These are phyloP conservation scores for Flagelloscypha sp. DNA, from an alignment of 768 basidiomycete genomes.

Conservation along the genomic window DNA sequence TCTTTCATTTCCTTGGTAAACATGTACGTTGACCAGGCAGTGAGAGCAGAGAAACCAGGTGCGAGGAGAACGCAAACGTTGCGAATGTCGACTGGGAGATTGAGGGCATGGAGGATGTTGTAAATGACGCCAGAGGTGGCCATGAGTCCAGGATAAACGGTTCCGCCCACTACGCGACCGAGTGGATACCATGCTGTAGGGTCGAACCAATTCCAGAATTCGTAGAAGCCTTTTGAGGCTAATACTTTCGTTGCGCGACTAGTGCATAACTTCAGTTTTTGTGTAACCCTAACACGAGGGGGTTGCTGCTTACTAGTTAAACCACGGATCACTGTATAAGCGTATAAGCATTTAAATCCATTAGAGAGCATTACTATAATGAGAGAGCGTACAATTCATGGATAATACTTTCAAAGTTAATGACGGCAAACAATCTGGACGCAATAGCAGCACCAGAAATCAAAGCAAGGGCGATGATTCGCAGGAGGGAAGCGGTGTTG, in stretches of 20 bases:
- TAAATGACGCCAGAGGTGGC: constrained; percentile 97
- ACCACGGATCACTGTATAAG: constrained; percentile 84
- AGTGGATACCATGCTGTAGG: constrained; percentile 99
- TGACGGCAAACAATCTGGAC: constrained; percentile 92
- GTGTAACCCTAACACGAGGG: constrained; percentile 11
- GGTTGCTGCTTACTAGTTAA: constrained; percentile 77
- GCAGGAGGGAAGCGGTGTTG: constrained; percentile 85
- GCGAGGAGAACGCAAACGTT: constrained; percentile 96
- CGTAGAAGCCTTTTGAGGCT: constrained; percentile 92
- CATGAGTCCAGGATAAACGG: constrained; percentile 98
- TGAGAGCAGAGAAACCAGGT: constrained; percentile 93
- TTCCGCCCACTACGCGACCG: constrained; percentile 96
- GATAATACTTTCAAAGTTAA: constrained; percentile 98
- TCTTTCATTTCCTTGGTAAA: constrained; percentile 97
- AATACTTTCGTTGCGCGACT: constrained; percentile 92
- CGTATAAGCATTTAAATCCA: constrained; percentile 10
- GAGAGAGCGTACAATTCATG: constrained; percentile 83
- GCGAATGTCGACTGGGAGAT: constrained; percentile 94
- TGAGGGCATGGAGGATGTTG: constrained; percentile 76
- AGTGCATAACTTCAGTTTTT: constrained; percentile 5
- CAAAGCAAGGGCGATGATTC: constrained; percentile 81
- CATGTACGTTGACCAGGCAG: constrained; percentile 97
- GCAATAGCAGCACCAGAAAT: constrained; percentile 94
- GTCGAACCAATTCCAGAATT: constrained; percentile 99
- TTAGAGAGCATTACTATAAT: constrained; percentile 2